Conservation (phyloP, 2,329 filamentous ascomycete genomes). For the Botrytis paeoniae region DNA sequence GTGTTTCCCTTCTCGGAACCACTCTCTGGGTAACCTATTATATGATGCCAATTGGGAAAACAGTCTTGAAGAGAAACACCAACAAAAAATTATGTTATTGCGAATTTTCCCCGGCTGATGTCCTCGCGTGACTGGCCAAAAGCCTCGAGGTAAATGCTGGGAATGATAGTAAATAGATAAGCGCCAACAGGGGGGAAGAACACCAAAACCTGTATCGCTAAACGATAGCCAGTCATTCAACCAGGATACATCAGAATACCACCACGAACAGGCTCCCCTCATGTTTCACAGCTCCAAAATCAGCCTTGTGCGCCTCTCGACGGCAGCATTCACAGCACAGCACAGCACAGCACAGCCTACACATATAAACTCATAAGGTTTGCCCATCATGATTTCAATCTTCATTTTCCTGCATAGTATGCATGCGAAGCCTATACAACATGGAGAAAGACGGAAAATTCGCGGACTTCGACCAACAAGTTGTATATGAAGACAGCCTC, state of each 20-base stretch:
- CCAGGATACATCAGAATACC: not conserved
- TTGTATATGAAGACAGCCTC: slow-evolving; percentile 47
- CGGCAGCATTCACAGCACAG: not conserved
- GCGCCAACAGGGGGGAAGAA: slow-evolving; percentile 8
- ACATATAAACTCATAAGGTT: not conserved
- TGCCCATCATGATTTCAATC: slow-evolving; percentile 15
- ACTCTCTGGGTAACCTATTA: not conserved
- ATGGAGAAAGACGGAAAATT: slow-evolving; percentile 30
- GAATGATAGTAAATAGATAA: slow-evolving; percentile 9
- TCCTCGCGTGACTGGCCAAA: slow-evolving; percentile 13
- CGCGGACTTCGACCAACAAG: slow-evolving; percentile 50
- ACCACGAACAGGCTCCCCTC: not conserved
- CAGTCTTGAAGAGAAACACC: not conserved
- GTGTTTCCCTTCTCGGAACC: not conserved
- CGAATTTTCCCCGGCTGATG: slow-evolving; percentile 2
- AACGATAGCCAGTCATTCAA: slow-evolving; percentile 18
- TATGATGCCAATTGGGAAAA: not conserved
- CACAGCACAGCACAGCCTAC: slow-evolving; percentile 4
- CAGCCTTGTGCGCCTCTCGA: slow-evolving; percentile 16
- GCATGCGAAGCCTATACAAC: not conserved
- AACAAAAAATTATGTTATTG: not conserved
- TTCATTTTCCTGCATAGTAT: not conserved
- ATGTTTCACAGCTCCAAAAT: slow-evolving; percentile 15
- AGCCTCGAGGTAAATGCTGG: not conserved
- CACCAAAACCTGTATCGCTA: slow-evolving; percentile 7